Evolutionary conservation across 2,329 filamentous ascomycete species (phyloP), one percentile per base, ranked within the genome.

Genomic region (Bipolaris oryzae): DNA sequence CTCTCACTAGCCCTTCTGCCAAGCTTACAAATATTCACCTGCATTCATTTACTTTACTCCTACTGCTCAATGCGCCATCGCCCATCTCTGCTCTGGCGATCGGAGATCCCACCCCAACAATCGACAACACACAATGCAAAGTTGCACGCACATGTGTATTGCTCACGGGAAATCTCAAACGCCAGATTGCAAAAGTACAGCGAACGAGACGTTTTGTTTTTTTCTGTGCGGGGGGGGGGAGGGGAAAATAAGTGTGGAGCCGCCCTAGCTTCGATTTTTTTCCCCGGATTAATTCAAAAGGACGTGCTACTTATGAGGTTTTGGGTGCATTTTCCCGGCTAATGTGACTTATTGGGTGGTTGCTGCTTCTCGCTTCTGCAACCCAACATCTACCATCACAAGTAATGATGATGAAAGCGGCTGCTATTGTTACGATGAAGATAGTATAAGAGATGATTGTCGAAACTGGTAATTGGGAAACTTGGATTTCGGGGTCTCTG

Each of bases 231-330:
- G 7, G 25, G 25, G 1, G 21, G 48, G 20, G 35, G 42, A 48
- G 53, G 41, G 23, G 3, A 7, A 23, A 47, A 21, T 21, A 3
- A 21, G 31, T 53, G 53, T 47, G 55, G 55, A 54, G 55, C 33
- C 23, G 25, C 25, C 7, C 7, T 53, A 53, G 38, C 7, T 47
- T 41, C 21, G 7, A 10, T 4, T 6, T 23, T 23, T 31, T 47
- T 42, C 49, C 42, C 53, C 48, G 35, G 42, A 56, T 35, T 43
- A 55, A 44, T 55, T 34, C 34, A 16, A 50, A 9, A 11, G 7
- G 25, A 25, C 25, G 6, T 25, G 25, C 25, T 25, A 9, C 25
- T 33, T 33, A 21, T 18, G 2, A 21, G 23, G 6, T 5, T 34
- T 28, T 10, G 23, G 15, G 21, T 45, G 33, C 45, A 3, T 41